Conservation (phyloP, 371 early-diverging fungal species). For the Chytridium lagenaria region DNA sequence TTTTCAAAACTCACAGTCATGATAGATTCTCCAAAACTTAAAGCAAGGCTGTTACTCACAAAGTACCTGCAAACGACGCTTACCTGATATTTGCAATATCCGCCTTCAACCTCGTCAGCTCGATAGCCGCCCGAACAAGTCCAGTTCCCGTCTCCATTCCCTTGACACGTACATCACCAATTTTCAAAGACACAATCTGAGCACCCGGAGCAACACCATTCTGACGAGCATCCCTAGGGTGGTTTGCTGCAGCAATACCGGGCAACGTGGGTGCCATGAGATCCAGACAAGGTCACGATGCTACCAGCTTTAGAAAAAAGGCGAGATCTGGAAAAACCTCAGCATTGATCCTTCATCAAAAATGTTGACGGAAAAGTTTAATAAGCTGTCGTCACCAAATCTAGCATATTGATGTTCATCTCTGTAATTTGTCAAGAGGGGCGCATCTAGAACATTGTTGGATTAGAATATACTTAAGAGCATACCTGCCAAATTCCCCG, state of each 20-base stretch:
- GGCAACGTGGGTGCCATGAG: conserved; percentile 96
- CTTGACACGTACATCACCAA: conserved; percentile 87
- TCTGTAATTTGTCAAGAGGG: conserved; percentile 75
- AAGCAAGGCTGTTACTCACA: background rate
- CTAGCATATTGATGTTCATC: conserved; percentile 76
- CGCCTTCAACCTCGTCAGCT: conserved; percentile 74
- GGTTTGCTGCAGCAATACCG: conserved; percentile 62
- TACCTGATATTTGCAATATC: conserved; percentile 97
- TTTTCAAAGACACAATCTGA: conserved; percentile 90
- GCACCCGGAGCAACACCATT: conserved; percentile 94
- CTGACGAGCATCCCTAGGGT: conserved; percentile 74
- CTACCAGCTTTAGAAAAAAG: background rate
- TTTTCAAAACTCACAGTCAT: background rate
- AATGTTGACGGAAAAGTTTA: conserved; percentile 90
- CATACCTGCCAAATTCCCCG: conserved; percentile 70
- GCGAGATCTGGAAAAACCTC: conserved; percentile 14
- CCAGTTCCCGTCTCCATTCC: conserved; percentile 89
- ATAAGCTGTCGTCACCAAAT: conserved; percentile 78
- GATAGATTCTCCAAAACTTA: conserved; percentile 9
- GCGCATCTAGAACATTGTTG: conserved; percentile 43
- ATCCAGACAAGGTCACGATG: conserved; percentile 80
- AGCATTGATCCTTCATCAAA: conserved; percentile 77
- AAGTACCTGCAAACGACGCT: background rate
- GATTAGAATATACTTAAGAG: background rate
- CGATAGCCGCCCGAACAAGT: conserved; percentile 83